phyloP scores from a whole-genome alignment of 805 yeast genomes.

The Kodamaea kaohsiungensis region DNA sequence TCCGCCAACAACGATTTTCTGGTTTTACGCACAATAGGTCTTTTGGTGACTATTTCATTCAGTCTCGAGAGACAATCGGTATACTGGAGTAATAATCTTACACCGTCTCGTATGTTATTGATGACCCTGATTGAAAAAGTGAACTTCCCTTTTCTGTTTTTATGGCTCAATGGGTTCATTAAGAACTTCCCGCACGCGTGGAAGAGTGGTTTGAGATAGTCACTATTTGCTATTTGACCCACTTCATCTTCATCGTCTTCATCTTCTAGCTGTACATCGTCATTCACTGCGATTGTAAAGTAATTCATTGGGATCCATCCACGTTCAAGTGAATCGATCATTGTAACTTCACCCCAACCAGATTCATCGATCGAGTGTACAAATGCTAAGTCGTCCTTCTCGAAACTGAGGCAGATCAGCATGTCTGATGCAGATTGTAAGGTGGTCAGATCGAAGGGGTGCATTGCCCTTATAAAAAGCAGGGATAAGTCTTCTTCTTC shows the following conservation, averaged over 20 bases:
- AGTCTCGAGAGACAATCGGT: conserved; percentile 78
- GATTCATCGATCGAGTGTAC: conserved; percentile 77
- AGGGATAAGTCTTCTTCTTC: conserved; percentile 50
- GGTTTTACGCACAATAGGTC: conserved; percentile 59
- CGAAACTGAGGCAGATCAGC: conserved; percentile 72
- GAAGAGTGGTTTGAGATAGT: conserved; percentile 56
- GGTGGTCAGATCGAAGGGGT: conserved; percentile 57
- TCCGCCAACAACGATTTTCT: conserved; percentile 73
- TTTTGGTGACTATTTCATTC: conserved; percentile 63
- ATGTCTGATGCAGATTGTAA: conserved; percentile 66
- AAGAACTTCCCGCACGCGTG: conserved; percentile 67
- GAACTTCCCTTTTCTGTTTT: conserved; percentile 36
- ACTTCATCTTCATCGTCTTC: conserved; percentile 30
- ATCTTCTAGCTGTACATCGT: conserved; percentile 7
- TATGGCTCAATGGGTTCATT: conserved; percentile 59
- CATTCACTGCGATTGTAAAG: conserved; percentile 50
- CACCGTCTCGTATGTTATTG: conserved; percentile 73
- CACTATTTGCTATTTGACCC: conserved; percentile 35
- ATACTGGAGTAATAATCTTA: conserved; percentile 58
- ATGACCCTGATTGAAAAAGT: conserved; percentile 60
- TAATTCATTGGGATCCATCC: conserved; percentile 91
- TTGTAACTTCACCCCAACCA: conserved; percentile 87
- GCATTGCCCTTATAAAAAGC: conserved; percentile 57
- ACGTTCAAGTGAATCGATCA: conserved; percentile 58
- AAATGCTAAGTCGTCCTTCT: conserved; percentile 69